Conservation (phyloP, 306 rosid species). For the Inga laurina region DNA sequence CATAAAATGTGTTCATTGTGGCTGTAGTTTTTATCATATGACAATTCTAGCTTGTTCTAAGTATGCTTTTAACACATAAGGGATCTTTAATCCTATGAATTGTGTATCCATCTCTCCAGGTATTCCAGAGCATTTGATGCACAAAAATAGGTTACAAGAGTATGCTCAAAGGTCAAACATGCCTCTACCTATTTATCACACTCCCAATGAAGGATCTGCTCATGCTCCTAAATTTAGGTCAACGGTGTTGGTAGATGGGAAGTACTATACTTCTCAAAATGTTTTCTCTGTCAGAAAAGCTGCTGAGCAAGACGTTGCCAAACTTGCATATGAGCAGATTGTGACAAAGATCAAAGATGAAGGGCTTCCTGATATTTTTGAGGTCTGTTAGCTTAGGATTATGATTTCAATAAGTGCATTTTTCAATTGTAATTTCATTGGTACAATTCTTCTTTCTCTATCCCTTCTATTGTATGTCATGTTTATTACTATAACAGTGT, state of each 20-base stretch:
- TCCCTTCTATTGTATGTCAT: background rate
- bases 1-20: background rate
- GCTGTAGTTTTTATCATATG: background rate
- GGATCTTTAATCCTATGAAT: background rate
- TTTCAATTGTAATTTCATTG: background rate
- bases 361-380: constrained; percentile 27
- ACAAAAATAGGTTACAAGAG: constrained; percentile 43
- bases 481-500: background rate
- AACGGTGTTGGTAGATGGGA: constrained; percentile 45
- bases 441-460: background rate
- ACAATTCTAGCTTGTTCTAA: background rate
- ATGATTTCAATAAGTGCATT: background rate
- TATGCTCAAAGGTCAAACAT: constrained; percentile 31
- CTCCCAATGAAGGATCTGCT: constrained; percentile 37
- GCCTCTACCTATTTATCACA: constrained; percentile 40
- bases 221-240: constrained; percentile 43
- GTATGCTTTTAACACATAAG: background rate
- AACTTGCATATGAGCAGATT: constrained; percentile 39
- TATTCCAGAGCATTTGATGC: constrained; percentile 14
- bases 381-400: constrained; percentile 41
- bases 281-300: constrained; percentile 37
- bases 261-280: constrained; percentile 27
- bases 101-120: constrained; percentile 9
- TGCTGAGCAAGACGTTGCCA: constrained; percentile 62
- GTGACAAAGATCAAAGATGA: constrained; percentile 32